phyloP scores from a whole-genome alignment of 2,329 filamentous ascomycete species.

The Dissoconium aciculare region DNA sequence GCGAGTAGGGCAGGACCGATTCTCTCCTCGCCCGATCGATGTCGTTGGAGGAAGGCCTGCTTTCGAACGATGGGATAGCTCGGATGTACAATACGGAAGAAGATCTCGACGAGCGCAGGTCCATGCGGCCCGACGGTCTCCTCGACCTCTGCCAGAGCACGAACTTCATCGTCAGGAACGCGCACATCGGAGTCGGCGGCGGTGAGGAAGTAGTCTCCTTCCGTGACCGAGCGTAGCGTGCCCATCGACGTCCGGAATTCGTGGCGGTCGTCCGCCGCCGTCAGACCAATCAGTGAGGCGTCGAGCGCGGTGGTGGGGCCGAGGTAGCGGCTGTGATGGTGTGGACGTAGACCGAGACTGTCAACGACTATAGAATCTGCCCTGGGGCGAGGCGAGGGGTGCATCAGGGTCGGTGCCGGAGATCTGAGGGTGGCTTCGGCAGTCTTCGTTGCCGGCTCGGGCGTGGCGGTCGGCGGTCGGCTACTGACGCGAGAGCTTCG shows the following conservation, averaged over 20 bases:
- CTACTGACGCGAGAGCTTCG: conserved; percentile 11
- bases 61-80: conserved; percentile 74
- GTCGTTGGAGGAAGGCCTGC: conserved; percentile 53
- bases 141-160: conserved; percentile 60
- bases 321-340: conserved; percentile 41
- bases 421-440: conserved; percentile 2
- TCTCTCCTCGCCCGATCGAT: not conserved
- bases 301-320: conserved; percentile 73
- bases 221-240: conserved; percentile 57
- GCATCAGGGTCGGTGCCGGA: not conserved
- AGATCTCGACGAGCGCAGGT: conserved; percentile 61
- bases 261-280: conserved; percentile 31
- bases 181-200: conserved; percentile 59
- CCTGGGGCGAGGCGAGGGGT: not conserved
- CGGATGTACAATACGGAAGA: conserved; percentile 68
- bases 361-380: not conserved
- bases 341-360: not conserved
- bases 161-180: conserved; percentile 53
- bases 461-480: conserved; percentile 6
- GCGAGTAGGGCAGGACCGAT: conserved; percentile 54
- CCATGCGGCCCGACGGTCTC: conserved; percentile 56
- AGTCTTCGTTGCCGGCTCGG: conserved; percentile 3
- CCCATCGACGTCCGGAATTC: conserved; percentile 24
- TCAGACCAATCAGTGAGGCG: conserved; percentile 65
- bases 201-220: conserved; percentile 65